Evolutionary conservation across 805 yeast species (phyloP).

Genomic region (Candida xiaguanensis): DNA sequence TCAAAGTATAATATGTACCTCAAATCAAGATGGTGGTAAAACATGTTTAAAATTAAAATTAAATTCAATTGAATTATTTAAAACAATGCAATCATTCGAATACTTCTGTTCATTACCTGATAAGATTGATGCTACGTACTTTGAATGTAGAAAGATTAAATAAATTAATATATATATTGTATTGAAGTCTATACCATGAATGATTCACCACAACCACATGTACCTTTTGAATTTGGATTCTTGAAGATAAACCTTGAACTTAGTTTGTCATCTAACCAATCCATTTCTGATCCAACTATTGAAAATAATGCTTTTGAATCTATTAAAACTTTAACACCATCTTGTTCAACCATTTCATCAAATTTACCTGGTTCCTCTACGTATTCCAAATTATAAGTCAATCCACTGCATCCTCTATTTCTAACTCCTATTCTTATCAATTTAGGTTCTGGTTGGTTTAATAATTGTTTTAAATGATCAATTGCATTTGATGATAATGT

Average conservation of each 20-base stretch:
- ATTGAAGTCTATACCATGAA: slow-evolving; percentile 84
- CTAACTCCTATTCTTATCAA: slow-evolving; percentile 89
- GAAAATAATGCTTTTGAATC: slow-evolving; percentile 96
- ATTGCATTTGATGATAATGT: slow-evolving; percentile 76
- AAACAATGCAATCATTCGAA: slow-evolving; percentile 46
- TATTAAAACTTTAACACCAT: slow-evolving; percentile 86
- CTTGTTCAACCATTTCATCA: slow-evolving; percentile 90
- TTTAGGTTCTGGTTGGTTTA: slow-evolving; percentile 83
- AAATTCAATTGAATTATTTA: slow-evolving; percentile 42
- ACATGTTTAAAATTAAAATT: slow-evolving; percentile 43
- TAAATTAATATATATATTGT: slow-evolving; percentile 1
- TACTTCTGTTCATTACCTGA: slow-evolving; percentile 50
- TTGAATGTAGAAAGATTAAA: slow-evolving; percentile 45
- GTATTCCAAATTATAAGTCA: slow-evolving; percentile 87
- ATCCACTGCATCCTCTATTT: slow-evolving; percentile 95
- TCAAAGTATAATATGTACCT: slow-evolving; percentile 46
- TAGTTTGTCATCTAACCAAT: slow-evolving; percentile 92
- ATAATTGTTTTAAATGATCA: slow-evolving; percentile 59
- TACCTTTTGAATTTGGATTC: slow-evolving; percentile 96
- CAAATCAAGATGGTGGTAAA: slow-evolving; percentile 39
- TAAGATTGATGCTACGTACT: slow-evolving; percentile 46
- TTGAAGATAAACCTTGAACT: slow-evolving; percentile 85
- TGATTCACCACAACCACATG: slow-evolving; percentile 98
- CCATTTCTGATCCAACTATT: slow-evolving; percentile 97
- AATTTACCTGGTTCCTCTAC: slow-evolving; percentile 90